These are phyloP conservation scores for Teratosphaeria epicoccoides DNA, from an alignment of 2,329 filamentous ascomycete species.

Conservation along the genomic window DNA sequence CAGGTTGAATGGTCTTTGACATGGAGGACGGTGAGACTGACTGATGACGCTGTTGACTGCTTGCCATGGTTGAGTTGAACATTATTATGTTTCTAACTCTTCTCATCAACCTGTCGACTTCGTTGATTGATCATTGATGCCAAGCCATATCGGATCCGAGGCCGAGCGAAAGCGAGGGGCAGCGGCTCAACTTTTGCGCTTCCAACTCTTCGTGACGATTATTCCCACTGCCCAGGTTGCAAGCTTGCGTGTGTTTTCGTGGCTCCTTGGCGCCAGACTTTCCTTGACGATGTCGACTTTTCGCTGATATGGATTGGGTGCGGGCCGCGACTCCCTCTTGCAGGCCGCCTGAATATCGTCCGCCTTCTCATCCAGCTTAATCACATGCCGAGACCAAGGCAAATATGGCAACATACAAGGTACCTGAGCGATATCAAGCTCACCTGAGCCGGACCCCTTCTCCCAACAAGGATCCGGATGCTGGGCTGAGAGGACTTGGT, in stretches of 20 bases:
- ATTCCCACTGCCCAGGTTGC: neutral
- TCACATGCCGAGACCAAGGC: neutral
- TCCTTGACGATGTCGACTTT: neutral
- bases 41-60: no score
- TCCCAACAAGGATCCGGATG: conserved; percentile 41
- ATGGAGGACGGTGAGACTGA: no score
- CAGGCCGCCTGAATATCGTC: neutral
- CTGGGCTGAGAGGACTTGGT: conserved; percentile 69
- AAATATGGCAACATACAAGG: neutral
- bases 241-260: neutral
- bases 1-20: no score
- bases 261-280: neutral
- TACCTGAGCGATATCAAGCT: conserved; percentile 14
- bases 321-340: neutral
- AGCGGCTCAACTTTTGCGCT: neutral
- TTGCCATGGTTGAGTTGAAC: no score
- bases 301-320: neutral
- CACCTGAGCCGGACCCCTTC: conserved; percentile 20
- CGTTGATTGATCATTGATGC: no score
- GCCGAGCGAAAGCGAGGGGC: neutral
- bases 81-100: no score
- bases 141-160: neutral
- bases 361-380: neutral
- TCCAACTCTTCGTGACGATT: neutral
- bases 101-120: no score